A percentile compares a stretch with the other conserved stretches of the same genome.
phyloP scores from a whole-genome alignment of 352 stramenopile genomes.

The Phytophthora pinifolia region DNA sequence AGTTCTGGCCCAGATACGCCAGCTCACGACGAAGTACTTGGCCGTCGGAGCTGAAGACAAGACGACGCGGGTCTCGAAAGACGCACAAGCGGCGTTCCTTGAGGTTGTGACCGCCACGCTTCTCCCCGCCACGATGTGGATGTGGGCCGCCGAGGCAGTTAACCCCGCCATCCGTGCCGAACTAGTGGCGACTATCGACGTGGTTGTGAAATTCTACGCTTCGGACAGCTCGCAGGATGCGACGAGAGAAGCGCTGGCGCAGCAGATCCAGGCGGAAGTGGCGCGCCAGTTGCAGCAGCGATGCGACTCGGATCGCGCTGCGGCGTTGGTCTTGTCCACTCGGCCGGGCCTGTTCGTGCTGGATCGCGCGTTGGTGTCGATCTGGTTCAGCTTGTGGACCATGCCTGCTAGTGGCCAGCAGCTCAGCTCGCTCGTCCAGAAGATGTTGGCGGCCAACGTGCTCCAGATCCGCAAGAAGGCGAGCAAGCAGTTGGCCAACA shows the following conservation, averaged over 20 bases:
- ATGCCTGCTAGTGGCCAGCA: conserved; percentile 12
- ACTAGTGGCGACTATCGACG: conserved; percentile 50
- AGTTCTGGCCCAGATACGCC: conserved; percentile 59
- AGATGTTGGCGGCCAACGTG: conserved; percentile 43
- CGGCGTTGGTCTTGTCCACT: conserved; percentile 23
- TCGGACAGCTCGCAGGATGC: conserved; percentile 6
- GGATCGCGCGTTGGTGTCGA: conserved; percentile 50
- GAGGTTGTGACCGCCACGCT: conserved; percentile 35
- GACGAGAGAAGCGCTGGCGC: conserved; percentile 14
- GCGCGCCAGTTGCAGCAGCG: conserved; percentile 33
- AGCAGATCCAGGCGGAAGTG: conserved; percentile 31
- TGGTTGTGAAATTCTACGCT: conserved; percentile 38
- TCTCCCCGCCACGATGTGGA: conserved; percentile 47
- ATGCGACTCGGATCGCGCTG: conserved; percentile 18
- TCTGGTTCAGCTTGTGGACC: conserved; percentile 41
- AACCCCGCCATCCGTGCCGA: conserved; percentile 50
- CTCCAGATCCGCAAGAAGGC: conserved; percentile 67
- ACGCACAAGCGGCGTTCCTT: conserved; percentile 27
- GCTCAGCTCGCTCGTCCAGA: conserved; percentile 22
- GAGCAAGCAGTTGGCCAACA: conserved; percentile 53
- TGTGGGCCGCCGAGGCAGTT: conserved; percentile 36
- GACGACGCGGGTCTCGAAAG: conserved; percentile 8
- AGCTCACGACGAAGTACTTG: conserved; percentile 48
- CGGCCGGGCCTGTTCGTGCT: conserved; percentile 44
- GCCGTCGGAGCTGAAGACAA: conserved; percentile 7